These are phyloP conservation scores for Solanum stenotomum DNA, from an alignment of 257 asterid species.

Conservation along the genomic window DNA sequence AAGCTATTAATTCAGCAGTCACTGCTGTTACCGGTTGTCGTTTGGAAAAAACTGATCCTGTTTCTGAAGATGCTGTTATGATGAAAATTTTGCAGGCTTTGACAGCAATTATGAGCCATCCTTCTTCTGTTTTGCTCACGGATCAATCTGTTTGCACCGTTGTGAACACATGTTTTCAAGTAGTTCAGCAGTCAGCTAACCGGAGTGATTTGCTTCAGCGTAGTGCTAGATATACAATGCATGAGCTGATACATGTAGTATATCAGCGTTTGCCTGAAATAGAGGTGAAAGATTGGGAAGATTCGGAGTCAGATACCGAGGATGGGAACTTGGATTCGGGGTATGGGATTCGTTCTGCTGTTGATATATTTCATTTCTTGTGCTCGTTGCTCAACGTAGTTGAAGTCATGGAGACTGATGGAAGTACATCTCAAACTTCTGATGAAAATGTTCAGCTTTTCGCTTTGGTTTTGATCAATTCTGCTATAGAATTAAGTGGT, in stretches of 20 bases:
- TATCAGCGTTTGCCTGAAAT: conserved; percentile 63
- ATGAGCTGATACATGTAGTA: conserved; percentile 68
- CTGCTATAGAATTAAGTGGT: conserved; percentile 78
- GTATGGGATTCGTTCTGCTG: conserved; percentile 68
- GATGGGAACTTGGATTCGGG: conserved; percentile 57
- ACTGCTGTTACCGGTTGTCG: conserved; percentile 60
- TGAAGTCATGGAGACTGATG: conserved; percentile 52
- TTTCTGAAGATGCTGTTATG: conserved; percentile 73
- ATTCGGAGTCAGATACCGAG: conserved; percentile 79
- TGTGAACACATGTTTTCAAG: conserved; percentile 86
- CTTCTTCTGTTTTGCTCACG: conserved; percentile 52
- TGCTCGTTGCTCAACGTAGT: conserved; percentile 83
- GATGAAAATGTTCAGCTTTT: conserved; percentile 75
- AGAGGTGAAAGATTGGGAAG: conserved; percentile 73
- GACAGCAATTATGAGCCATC: conserved; percentile 65
- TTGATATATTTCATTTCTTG: conserved; percentile 82
- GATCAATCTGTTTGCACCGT: conserved; percentile 73
- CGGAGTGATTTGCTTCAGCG: conserved; percentile 79
- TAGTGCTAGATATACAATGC: conserved; percentile 76
- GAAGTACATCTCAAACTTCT: conserved; percentile 27
- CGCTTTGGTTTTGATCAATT: conserved; percentile 61
- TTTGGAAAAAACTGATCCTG: conserved; percentile 58
- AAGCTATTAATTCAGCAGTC: conserved; percentile 42
- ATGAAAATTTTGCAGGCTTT: conserved; percentile 66
- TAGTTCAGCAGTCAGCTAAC: conserved; percentile 66